Base-by-base conservation (phyloP, 768 basidiomycete genomes). In the Sporobolomyces roseus region DNA sequence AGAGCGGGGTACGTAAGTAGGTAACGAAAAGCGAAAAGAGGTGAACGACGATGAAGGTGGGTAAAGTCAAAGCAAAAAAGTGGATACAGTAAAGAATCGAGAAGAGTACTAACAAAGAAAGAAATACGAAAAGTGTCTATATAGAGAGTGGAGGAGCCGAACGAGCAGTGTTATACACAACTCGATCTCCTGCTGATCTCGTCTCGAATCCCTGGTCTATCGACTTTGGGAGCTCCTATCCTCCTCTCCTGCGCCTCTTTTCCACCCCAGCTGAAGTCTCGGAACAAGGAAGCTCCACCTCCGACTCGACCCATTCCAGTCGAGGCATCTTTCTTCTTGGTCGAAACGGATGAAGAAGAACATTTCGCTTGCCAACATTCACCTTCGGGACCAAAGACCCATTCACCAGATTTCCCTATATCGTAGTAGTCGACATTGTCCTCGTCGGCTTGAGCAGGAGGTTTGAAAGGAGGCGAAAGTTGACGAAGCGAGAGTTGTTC, bases 391-490 rank as follows among this genome's bases (percentile, higher is more conserved):
- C 45, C 29, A 32, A 60, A 60, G 2, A 60, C 58, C 58, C 58
- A 60, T 5, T 32, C 30, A 2, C 9, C 58, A 2, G 2, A 13
- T n/a, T 48, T 60, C 9, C 71, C 71, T 3, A 48, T n/a, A 27
- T 72, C 71, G 51, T 59, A n/a, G 16, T 29, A 97, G 81, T 96
- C 94, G 72, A 86, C 86, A 17, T 90, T 91, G 27, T 89, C 91
- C 79, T 97, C 94, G 81, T 98, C 94, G n/a, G 91, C 93, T 79
- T 94, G 91, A 61, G 97, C 92, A 60, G 88, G 83, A 25, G 94
- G 94, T 77, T 97, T 97, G 83, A 96, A 98, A 2, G 94, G 94
- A 6, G 94, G 94, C 0, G 92, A 91, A 52, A 92, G 86, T 76
- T 94, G 90, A 77, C 93, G 93, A 71, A 82, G 83, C 25, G 87